Conservation (phyloP, 208 protist species). For the Endotrypanum monterogeii region DNA sequence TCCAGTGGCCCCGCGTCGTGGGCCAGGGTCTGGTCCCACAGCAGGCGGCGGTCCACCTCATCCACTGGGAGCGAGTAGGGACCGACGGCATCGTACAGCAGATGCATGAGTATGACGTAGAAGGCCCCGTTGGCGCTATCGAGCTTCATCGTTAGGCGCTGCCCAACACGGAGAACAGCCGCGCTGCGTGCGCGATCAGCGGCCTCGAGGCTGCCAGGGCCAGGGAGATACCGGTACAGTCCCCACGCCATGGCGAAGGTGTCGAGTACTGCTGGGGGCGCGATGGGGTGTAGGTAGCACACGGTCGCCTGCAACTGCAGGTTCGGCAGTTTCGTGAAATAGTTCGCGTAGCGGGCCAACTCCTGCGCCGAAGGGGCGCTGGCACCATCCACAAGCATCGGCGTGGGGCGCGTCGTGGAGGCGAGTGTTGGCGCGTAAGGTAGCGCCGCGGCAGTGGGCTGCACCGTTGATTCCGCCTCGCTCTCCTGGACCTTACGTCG, state of each 20-base stretch:
- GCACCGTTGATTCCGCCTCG: background rate
- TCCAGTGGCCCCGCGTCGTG: constrained; percentile 56
- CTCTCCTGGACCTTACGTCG: constrained; percentile 12
- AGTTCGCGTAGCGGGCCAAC: constrained; percentile 52
- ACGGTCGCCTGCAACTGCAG: constrained; percentile 85
- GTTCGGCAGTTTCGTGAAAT: constrained; percentile 64
- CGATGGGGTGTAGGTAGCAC: constrained; percentile 48
- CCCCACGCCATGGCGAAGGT: constrained; percentile 66
- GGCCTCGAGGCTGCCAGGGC: constrained; percentile 33
- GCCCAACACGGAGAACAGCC: constrained; percentile 55
- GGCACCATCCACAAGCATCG: background rate
- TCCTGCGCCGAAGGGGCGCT: constrained; percentile 48
- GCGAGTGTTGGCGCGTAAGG: constrained; percentile 20
- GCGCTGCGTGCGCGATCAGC: constrained; percentile 35
- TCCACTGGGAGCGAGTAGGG: constrained; percentile 63
- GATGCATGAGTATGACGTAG: constrained; percentile 68
- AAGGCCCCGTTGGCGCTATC: constrained; percentile 42
- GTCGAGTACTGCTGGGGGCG: constrained; percentile 53
- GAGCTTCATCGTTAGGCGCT: constrained; percentile 64
- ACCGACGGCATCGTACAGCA: constrained; percentile 81
- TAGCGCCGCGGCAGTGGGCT: background rate
- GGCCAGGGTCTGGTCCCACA: constrained; percentile 70
- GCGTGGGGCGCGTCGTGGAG: constrained; percentile 22
- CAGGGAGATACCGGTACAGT: constrained; percentile 45
- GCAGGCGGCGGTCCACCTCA: constrained; percentile 59